Base-by-base conservation (phyloP, 1,139 yeast species). In the Suhomyces anneliseae region DNA sequence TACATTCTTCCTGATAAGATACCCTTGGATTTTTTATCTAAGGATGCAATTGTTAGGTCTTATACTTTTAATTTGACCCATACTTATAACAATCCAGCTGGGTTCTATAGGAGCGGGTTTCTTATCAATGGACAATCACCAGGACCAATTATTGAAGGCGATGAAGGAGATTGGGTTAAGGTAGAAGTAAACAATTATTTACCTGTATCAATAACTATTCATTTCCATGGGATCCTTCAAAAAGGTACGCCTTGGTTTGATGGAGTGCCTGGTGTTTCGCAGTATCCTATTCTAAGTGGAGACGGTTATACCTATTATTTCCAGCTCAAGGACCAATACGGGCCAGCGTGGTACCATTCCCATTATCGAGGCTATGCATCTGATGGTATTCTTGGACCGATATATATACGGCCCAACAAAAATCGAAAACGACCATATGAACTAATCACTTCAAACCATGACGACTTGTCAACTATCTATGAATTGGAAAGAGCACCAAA, bases 281-380 rank as follows among this genome's bases (percentile, higher is more conserved):
- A 73, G 45, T 62, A 66, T 41, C 72, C 74, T 5, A 74, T 76
- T 27, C 57, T 61, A 7, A 59, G 68, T 24, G 74, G 72, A 1
- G 68, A 64, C 7, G 53, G 60, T 2, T 72, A 63, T 51, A 62
- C 66, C 37, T 73, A 77, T 53, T 68, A 61, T 39, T 71, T 76
- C 51, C 70, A 69, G 12, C 57, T 71, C 14, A 68, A 63, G 7
- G 60, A 65, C 37, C 75, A 72, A 45, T 69, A 67, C 49, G 82
- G 82, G 0, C 71, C 79, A 0, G 72, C 67, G 43, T 78, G 82
- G 82, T 78, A 76, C 54, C 82, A 78, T 55, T 74, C 82, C 0
- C 82, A 78, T 54, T 72, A 66, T 48, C 56, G 75, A 10, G 75
- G 78, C 0, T 79, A 78, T 46, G 68, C 74, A 48, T 76, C 78